Conservation (phyloP, 441 rosid species). For the Mallotus japonicus region DNA sequence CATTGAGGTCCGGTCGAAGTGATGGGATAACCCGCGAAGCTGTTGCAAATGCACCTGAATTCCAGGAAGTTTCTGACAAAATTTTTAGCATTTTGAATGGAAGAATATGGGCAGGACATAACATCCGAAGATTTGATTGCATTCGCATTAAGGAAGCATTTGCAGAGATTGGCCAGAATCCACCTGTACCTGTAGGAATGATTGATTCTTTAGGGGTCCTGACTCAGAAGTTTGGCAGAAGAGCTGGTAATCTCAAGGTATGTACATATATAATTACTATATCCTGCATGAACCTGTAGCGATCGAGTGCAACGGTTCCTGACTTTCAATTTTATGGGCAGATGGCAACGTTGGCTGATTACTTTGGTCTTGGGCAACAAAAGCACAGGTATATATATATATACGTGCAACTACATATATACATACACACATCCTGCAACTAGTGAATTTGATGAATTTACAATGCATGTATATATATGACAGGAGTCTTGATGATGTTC, state of each 20-base stretch:
- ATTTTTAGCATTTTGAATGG: conserved; percentile 64
- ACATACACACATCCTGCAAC: no score
- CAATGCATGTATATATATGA: not conserved
- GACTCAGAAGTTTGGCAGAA: conserved; percentile 64
- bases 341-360: conserved; percentile 91
- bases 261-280: no score
- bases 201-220: conserved; percentile 84
- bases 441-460: not conserved
- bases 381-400: conserved; percentile 59
- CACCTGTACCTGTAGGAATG: conserved; percentile 64
- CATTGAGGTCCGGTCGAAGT: conserved; percentile 51
- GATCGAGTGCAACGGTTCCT: no score
- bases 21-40: conserved; percentile 75
- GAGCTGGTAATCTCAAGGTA: conserved; percentile 99
- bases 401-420: no score
- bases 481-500: conserved; percentile 87
- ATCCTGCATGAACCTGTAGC: not conserved
- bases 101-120: conserved; percentile 93
- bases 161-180: conserved; percentile 51
- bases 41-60: conserved; percentile 60
- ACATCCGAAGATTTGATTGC: conserved; percentile 81
- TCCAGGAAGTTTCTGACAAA: conserved; percentile 68
- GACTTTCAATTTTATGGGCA: conserved; percentile 12
- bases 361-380: conserved; percentile 88
- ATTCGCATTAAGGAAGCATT: conserved; percentile 83